Percentiles rank a stretch among this genome's conserved stretches.
phyloP scores from a whole-genome alignment of 352 stramenopile species.

The Phytophthora pistaciae region DNA sequence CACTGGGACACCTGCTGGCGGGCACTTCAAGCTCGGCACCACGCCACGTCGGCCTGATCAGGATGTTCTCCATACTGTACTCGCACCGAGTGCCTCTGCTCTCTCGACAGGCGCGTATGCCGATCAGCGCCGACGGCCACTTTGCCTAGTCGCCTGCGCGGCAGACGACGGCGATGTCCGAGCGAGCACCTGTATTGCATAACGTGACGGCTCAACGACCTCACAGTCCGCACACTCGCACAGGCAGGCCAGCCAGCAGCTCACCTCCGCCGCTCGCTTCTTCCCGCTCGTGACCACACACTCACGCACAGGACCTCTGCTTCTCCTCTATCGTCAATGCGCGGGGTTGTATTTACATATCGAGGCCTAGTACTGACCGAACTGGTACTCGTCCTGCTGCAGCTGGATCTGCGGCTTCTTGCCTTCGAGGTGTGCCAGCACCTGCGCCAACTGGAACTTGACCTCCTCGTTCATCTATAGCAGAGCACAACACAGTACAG shows the following conservation, averaged over 20 bases:
- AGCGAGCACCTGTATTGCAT: not conserved
- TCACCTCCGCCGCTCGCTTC: not conserved
- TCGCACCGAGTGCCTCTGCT: not conserved
- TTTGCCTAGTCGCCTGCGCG: not conserved
- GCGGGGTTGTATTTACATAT: slow-evolving; percentile 38
- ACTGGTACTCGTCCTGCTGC: slow-evolving; percentile 37
- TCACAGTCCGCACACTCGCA: not conserved
- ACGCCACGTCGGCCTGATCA: slow-evolving; percentile 3
- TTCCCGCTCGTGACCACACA: not conserved
- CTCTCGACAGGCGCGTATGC: slow-evolving; percentile 7
- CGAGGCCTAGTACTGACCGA: slow-evolving; percentile 30
- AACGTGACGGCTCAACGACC: not conserved
- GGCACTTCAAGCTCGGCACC: slow-evolving; percentile 19
- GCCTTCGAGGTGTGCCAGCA: slow-evolving; percentile 75
- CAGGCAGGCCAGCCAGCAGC: not conserved
- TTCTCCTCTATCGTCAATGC: slow-evolving; percentile 20
- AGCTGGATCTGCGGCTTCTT: slow-evolving; percentile 44
- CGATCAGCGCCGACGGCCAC: slow-evolving; percentile 7
- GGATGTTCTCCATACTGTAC: slow-evolving; percentile 4
- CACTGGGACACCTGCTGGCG: slow-evolving; percentile 10
- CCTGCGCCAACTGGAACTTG: slow-evolving; percentile 78
- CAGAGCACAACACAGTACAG: slow-evolving; percentile 5
- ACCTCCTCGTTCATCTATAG: slow-evolving; percentile 80
- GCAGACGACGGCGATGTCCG: not conserved
- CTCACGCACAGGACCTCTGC: not conserved